A percentile compares a stretch with the other conserved stretches of the same genome.
Conservation (phyloP, 2,329 filamentous ascomycete genomes). For the Purpureocillium takamizusanense region DNA sequence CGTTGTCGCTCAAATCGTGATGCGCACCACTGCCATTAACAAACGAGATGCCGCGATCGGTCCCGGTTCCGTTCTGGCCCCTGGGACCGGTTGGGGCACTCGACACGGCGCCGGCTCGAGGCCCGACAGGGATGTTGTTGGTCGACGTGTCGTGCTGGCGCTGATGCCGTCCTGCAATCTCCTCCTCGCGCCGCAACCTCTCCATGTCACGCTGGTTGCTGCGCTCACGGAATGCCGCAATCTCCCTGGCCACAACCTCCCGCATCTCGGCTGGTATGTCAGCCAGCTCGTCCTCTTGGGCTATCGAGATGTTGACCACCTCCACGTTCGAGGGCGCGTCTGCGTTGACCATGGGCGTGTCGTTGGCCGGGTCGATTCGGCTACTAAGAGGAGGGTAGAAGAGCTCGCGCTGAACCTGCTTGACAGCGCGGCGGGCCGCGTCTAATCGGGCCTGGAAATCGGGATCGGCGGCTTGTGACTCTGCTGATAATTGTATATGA, state of each 20-base stretch:
- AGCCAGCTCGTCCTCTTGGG: slow-evolving; percentile 83
- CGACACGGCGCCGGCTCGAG: slow-evolving; percentile 40
- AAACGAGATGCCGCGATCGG: slow-evolving; percentile 53
- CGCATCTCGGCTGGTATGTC: slow-evolving; percentile 96
- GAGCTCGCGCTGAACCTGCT: slow-evolving; percentile 59
- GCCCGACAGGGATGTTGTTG: slow-evolving; percentile 31
- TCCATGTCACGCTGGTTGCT: slow-evolving; percentile 85
- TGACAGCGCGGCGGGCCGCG: slow-evolving; percentile 57
- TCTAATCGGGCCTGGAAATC: slow-evolving; percentile 60
- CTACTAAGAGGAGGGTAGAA: slow-evolving; percentile 52
- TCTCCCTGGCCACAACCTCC: slow-evolving; percentile 88
- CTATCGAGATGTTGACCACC: slow-evolving; percentile 81
- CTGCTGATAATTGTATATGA: slow-evolving; percentile 76
- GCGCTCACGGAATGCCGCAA: slow-evolving; percentile 85
- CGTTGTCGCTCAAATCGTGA: slow-evolving; percentile 58
- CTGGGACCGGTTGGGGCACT: slow-evolving; percentile 63
- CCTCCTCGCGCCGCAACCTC: slow-evolving; percentile 78
- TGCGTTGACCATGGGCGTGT: slow-evolving; percentile 60
- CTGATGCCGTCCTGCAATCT: slow-evolving; percentile 80
- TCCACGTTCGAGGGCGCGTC: slow-evolving; percentile 60
- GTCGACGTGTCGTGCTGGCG: slow-evolving; percentile 57
- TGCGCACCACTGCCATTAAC: slow-evolving; percentile 69
- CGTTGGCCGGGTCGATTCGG: slow-evolving; percentile 52
- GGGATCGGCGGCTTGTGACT: slow-evolving; percentile 54
- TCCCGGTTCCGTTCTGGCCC: slow-evolving; percentile 58